A percentile compares a stretch with the other conserved stretches of the same genome.
These are phyloP conservation scores for Phylloboletellus chloephorus DNA, from an alignment of 1,284 basidiomycete species.

Conservation along the genomic window DNA sequence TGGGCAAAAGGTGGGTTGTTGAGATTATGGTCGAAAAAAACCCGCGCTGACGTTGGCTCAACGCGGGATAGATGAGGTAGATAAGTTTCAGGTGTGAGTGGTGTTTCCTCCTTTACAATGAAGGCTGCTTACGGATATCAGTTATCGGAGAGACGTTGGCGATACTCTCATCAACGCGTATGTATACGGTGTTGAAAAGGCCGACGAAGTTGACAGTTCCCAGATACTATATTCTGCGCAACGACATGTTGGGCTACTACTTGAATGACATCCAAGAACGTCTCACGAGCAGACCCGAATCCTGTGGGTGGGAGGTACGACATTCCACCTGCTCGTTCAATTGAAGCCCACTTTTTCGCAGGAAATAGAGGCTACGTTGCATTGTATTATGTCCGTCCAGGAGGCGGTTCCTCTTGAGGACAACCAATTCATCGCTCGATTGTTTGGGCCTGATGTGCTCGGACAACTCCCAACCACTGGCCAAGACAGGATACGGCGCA, in stretches of 20 bases:
- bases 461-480: slow-evolving; percentile 61
- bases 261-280: slow-evolving; percentile 55
- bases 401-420: slow-evolving; percentile 80
- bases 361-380: slow-evolving; percentile 80
- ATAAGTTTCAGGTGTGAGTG: slow-evolving; percentile 70
- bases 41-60: slow-evolving; percentile 10
- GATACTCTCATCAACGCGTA: slow-evolving; percentile 89
- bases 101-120: background rate
- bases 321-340: slow-evolving; percentile 1
- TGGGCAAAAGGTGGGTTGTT: slow-evolving; percentile 64
- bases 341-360: slow-evolving; percentile 27
- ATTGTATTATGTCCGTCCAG: slow-evolving; percentile 79
- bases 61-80: slow-evolving; percentile 54
- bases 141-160: slow-evolving; percentile 83
- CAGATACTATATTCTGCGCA: slow-evolving; percentile 83
- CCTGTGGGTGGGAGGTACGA: slow-evolving; percentile 66
- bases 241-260: slow-evolving; percentile 73
- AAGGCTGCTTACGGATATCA: slow-evolving; percentile 28
- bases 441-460: slow-evolving; percentile 70
- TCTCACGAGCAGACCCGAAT: slow-evolving; percentile 36
- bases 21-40: background rate
- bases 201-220: slow-evolving; percentile 10
- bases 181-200: slow-evolving; percentile 26
- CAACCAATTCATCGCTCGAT: slow-evolving; percentile 52
- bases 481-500: slow-evolving; percentile 63